Evolutionary conservation across 441 rosid species (phyloP).

Genomic region (Viola pubescens): DNA sequence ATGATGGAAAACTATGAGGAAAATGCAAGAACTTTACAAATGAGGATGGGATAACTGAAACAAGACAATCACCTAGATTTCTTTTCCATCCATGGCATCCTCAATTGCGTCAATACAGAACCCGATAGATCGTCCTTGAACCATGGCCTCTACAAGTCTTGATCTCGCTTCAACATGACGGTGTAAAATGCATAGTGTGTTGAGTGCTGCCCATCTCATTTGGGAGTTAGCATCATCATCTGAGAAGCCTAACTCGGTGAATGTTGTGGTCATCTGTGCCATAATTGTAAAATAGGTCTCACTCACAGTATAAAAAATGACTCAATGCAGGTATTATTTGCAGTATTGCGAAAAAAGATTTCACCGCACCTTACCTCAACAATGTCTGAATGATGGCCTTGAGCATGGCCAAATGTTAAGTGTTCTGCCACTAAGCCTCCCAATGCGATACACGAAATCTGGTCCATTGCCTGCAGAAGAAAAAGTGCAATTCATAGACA

Average conservation of each 20-base stretch:
- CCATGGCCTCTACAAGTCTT: conserved; percentile 37
- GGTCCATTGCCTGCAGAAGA: conserved; percentile 34
- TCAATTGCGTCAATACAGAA: conserved; percentile 40
- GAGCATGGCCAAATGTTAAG: conserved; percentile 31
- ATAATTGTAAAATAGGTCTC: not conserved
- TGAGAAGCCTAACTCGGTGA: conserved; percentile 29
- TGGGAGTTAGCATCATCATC: conserved; percentile 24
- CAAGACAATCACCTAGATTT: not conserved
- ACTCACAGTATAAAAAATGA: no score
- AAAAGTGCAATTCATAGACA: not conserved
- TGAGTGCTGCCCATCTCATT: conserved; percentile 7
- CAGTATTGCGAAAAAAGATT: not conserved
- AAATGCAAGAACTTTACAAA: no score
- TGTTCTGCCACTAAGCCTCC: conserved; percentile 53
- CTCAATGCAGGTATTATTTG: no score
- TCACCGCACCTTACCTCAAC: conserved; percentile 24
- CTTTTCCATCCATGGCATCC: conserved; percentile 8
- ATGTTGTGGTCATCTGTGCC: conserved; percentile 24
- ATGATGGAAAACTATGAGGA: not conserved
- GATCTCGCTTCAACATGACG: conserved; percentile 21
- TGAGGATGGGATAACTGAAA: no score
- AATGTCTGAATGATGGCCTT: conserved; percentile 40
- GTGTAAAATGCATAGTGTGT: conserved; percentile 26
- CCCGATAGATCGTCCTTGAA: conserved; percentile 31
- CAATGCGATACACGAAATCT: conserved; percentile 38